Base-by-base conservation (phyloP, 2,329 filamentous ascomycete species). In the Trichoderma atrobrunneum region DNA sequence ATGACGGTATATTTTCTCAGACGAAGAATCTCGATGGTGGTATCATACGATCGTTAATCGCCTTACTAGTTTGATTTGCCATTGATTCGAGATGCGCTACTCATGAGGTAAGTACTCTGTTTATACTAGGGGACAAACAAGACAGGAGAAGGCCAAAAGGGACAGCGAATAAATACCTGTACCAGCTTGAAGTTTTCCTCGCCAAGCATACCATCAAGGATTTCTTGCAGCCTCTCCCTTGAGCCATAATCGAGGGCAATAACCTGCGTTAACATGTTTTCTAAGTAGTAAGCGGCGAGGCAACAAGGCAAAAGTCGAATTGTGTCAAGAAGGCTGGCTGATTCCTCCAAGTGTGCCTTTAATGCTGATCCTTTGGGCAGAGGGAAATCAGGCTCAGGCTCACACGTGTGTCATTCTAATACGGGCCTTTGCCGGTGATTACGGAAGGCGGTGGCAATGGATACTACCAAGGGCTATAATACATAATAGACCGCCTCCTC, bases 51-150 rank as follows among this genome's bases (percentile, higher is more conserved):
- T 32, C 18, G 66, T 62, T 39, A 70, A 24, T 54, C 14, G 66
- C 28, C 57, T 43, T 28, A 34, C 57, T 24, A 73, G 36, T 18
- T 71, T 63, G 10, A 73, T 59, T 30, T 73, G 39, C 67, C 72
- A 73, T 43, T 71, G 72, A 65, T 73, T 67, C 16, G 60, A 36
- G 16, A 66, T 48, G 24, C 59, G 72, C 72, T 73, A 68, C 16
- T 51, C n/a, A 34, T n/a, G 16, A 24, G 6, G 32, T 67, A 71
- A 60, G 57, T 32, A 63, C 6, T 28, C 16, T 61, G 36, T 10
- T 7, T 3, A 14, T 16, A 18, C 10, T 12, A 14, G 26, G n/a
- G 48, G 7, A 21, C 24, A 59, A 32, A 32, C 12, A 26, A n/a
- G 16, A 16, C 16, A 56, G 8, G 28, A 18, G n/a, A 54, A 36